Evolutionary conservation across 1,284 basidiomycete genomes (phyloP).

Genomic region (Cystobasidium slooffiae): DNA sequence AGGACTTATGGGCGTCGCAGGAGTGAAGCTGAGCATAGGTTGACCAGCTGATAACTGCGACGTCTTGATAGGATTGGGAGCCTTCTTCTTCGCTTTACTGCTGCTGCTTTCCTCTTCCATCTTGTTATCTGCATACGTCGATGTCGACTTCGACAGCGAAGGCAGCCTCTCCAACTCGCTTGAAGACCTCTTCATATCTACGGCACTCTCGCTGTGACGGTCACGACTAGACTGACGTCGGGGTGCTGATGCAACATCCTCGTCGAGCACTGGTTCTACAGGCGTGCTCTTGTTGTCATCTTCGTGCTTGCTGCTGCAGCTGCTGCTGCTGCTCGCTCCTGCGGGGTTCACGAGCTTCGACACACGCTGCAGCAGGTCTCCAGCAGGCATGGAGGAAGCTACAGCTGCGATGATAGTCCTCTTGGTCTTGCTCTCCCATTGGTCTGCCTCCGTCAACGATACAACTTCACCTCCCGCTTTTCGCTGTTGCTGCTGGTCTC

Average conservation of each 20-base stretch:
- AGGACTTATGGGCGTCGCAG: slow-evolving; percentile 13
- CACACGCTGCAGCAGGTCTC: slow-evolving; percentile 7
- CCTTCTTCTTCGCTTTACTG: slow-evolving; percentile 5
- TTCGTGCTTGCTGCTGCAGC: slow-evolving; percentile 4
- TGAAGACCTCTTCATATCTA: slow-evolving; percentile 8
- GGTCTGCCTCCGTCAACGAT: not conserved
- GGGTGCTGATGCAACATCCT: not conserved
- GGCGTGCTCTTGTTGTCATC: slow-evolving; percentile 6
- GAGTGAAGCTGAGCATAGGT: slow-evolving; percentile 6
- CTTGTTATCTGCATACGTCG: no score
- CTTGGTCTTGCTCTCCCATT: not conserved
- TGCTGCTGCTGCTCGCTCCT: not conserved
- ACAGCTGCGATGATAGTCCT: not conserved
- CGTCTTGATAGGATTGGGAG: not conserved
- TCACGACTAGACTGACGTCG: not conserved
- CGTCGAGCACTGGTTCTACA: not conserved
- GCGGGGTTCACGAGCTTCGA: slow-evolving; percentile 25
- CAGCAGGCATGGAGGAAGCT: slow-evolving; percentile 12
- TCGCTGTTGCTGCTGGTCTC: not conserved
- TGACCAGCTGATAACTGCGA: slow-evolving; percentile 2
- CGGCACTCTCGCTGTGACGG: not conserved
- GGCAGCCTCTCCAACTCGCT: slow-evolving; percentile 5
- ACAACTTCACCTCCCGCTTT: not conserved
- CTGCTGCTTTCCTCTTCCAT: not conserved
- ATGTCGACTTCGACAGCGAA: no score